These are phyloP conservation scores for Parastagonospora avenae DNA, from an alignment of 2,329 filamentous ascomycete species.

Conservation along the genomic window DNA sequence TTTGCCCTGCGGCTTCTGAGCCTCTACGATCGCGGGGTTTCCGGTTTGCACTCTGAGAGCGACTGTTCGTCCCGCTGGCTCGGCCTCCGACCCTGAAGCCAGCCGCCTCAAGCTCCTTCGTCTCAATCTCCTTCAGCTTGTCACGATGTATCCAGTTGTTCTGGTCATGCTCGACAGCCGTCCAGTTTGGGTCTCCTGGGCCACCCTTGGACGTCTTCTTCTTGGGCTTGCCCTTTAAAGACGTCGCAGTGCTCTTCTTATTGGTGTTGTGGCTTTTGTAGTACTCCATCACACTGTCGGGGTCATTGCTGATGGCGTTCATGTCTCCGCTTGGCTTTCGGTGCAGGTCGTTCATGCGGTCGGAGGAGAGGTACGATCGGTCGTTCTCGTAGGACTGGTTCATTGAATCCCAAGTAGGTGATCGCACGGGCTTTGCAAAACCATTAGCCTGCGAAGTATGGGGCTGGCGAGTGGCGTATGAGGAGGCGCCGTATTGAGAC, in stretches of 20 bases:
- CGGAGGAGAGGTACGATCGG: constrained; percentile 37
- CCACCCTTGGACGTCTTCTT: constrained; percentile 32
- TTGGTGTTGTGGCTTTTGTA: constrained; percentile 40
- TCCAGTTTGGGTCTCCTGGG: constrained; percentile 24
- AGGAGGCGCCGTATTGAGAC: constrained; percentile 37
- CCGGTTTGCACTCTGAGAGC: constrained; percentile 39
- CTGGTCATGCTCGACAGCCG: constrained; percentile 53
- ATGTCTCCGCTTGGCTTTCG: constrained; percentile 51
- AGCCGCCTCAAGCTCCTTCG: constrained; percentile 76
- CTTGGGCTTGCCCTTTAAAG: constrained; percentile 28
- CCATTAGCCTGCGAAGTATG: constrained; percentile 44
- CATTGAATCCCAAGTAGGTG: constrained; percentile 38
- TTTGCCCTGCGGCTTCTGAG: constrained; percentile 34
- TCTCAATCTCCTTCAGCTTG: constrained; percentile 82
- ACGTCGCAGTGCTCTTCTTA: constrained; percentile 17
- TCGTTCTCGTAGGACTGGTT: constrained; percentile 32
- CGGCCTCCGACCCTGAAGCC: constrained; percentile 65
- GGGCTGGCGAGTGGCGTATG: constrained; percentile 39
- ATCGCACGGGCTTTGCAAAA: constrained; percentile 33
- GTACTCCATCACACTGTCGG: constrained; percentile 56
- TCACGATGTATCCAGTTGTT: constrained; percentile 87
- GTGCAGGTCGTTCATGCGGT: constrained; percentile 42
- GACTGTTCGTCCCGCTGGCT: constrained; percentile 44
- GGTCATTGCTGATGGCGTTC: constrained; percentile 49
- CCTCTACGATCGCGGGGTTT: constrained; percentile 37